Base-by-base conservation (phyloP, 129 eudicot species). In the Centrapalus pauciflorus region DNA sequence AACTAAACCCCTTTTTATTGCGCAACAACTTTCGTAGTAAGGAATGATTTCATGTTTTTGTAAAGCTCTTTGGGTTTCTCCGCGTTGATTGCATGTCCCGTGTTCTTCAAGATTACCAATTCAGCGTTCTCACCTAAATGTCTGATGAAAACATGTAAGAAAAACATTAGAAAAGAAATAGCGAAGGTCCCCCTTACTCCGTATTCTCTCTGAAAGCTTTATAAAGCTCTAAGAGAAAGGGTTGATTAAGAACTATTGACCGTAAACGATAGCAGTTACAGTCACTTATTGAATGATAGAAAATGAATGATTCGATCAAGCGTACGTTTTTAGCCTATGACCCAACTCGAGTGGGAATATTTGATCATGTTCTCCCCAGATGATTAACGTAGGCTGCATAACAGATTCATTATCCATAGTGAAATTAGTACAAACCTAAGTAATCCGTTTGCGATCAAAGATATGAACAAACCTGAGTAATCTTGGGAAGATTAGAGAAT, bases 291-390 rank as follows among this genome's bases (percentile, higher is more conserved):
- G 63, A 8, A 56, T 23, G 34, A 11, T 9, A 14, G 4, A 5
- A 16, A n/a, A 7, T n/a, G 25, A 60, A 7, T 24, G 64, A 66
- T 57, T 32, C 30, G 13, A 30, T 59, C 23, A 41, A 6, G 24
- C 66, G 4, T 55, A 85, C 97, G 86, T 71, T 72, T 84, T 71
- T 67, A 87, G 78, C 60, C 96, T 80, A 64, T 87, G 84, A 48
- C 81, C 97, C 73, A 90, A 70, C 75, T 90, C 96, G 3, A 82
- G 52, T 13, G 97, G 97, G 78, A 90, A 90, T 40, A 90, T 52
- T 48, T 76, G 84, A 82, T 90, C 95, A 35, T 84, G 80, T 45
- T 90, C 95, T 61, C 95, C 97, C 97, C 97, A 90, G 21, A 87
- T 76, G 24, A 90, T 80, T 35, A 84, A 61, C 9, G 95, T 87